A percentile compares a stretch with the other conserved stretches of the same genome.
Conservation (phyloP, 768 basidiomycete genomes). For the Suillus spraguei region DNA sequence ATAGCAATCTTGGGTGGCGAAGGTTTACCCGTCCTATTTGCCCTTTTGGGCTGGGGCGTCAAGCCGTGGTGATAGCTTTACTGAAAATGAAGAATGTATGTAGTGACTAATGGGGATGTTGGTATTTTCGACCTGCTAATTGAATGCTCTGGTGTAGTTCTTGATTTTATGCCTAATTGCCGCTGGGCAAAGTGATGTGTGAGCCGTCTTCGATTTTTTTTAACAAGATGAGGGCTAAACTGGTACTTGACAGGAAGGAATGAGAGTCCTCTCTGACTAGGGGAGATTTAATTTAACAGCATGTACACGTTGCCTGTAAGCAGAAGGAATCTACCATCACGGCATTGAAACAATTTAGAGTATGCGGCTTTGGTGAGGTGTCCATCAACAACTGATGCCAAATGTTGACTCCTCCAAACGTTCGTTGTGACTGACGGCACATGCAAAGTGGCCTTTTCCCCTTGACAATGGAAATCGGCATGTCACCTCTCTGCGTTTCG, state of each 20-base stretch:
- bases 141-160: not conserved
- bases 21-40: slow-evolving; percentile 66
- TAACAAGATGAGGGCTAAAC: not conserved
- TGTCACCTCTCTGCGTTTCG: too few relatives aligned
- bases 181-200: not conserved
- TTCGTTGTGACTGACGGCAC: too few relatives aligned
- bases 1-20: slow-evolving; percentile 74
- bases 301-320: not conserved
- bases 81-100: not conserved
- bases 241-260: not conserved
- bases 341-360: not conserved
- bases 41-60: slow-evolving; percentile 69
- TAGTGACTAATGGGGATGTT: not conserved
- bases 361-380: too few relatives aligned
- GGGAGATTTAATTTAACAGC: not conserved
- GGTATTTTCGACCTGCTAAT: not conserved
- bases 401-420: too few relatives aligned
- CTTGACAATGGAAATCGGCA: too few relatives aligned
- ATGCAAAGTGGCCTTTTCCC: too few relatives aligned
- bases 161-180: not conserved
- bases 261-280: not conserved
- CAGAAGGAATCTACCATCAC: not conserved
- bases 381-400: too few relatives aligned
- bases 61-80: slow-evolving; percentile 33
- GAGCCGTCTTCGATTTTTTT: not conserved